These are phyloP conservation scores for Vanderwaltozyma polyspora DNA, from an alignment of 805 yeast genomes.

Conservation along the genomic window DNA sequence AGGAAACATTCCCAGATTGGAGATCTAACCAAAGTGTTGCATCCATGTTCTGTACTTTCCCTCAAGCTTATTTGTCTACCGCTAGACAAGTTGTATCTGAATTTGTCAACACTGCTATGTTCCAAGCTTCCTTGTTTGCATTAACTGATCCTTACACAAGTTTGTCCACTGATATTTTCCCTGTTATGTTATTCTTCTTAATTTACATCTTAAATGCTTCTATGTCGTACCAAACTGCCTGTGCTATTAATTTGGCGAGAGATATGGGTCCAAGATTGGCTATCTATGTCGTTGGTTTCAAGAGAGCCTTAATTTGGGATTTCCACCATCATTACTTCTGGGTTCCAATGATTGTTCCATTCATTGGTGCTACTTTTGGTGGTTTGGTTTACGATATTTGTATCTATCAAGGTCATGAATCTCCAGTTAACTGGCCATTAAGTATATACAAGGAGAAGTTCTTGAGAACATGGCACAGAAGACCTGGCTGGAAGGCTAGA, in stretches of 20 bases:
- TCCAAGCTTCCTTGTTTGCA: constrained; percentile 38
- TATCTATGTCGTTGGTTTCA: constrained; percentile 37
- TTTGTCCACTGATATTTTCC: constrained; percentile 36
- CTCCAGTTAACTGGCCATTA: constrained; percentile 38
- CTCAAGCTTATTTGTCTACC: constrained; percentile 30
- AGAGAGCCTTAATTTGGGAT: constrained; percentile 30
- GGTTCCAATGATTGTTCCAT: constrained; percentile 44
- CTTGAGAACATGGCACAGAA: constrained; percentile 20
- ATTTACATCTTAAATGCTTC: constrained; percentile 38
- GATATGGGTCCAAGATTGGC: constrained; percentile 46
- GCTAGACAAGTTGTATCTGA: constrained; percentile 40
- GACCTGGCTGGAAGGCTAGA: constrained; percentile 23
- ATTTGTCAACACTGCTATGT: constrained; percentile 33
- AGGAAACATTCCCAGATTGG: constrained; percentile 20
- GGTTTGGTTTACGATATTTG: constrained; percentile 42
- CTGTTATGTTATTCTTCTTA: constrained; percentile 36
- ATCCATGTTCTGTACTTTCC: constrained; percentile 37
- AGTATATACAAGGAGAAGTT: constrained; percentile 16
- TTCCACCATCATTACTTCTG: constrained; percentile 36
- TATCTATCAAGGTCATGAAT: constrained; percentile 41
- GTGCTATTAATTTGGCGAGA: constrained; percentile 44
- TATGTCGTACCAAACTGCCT: constrained; percentile 43
- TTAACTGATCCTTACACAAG: constrained; percentile 42
- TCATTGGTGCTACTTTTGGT: constrained; percentile 37
- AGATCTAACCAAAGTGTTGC: constrained; percentile 26